These are phyloP conservation scores for Cryptococcus deneoformans DNA, from an alignment of 1,284 basidiomycete species.

Conservation along the genomic window DNA sequence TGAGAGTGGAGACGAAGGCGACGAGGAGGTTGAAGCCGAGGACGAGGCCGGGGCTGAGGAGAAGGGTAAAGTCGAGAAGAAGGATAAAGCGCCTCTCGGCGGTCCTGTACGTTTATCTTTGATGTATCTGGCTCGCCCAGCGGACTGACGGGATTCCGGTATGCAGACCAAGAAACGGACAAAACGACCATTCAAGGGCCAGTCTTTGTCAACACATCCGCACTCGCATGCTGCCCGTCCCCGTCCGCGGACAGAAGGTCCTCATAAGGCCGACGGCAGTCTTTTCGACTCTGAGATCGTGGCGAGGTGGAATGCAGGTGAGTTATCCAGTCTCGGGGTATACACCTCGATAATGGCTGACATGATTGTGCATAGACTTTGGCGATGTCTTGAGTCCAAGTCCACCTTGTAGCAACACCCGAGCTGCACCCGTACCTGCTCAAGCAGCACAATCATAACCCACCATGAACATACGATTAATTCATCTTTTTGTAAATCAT, in stretches of 20 bases:
- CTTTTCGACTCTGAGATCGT: slow-evolving; percentile 39
- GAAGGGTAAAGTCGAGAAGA: slow-evolving; percentile 6
- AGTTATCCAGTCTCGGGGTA: background rate
- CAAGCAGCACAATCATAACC: background rate
- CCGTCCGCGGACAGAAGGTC: background rate
- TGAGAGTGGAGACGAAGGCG: background rate
- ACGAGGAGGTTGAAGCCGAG: background rate
- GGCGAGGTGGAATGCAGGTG: slow-evolving; percentile 39
- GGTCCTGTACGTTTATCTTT: background rate
- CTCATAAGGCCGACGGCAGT: background rate
- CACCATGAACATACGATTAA: background rate
- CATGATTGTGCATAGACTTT: slow-evolving; percentile 21
- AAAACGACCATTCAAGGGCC: background rate
- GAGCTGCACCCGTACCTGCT: slow-evolving; percentile 4
- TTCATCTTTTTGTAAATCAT: too few relatives aligned
- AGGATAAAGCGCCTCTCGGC: slow-evolving; percentile 2
- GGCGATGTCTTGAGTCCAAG: slow-evolving; percentile 29
- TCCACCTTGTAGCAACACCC: background rate
- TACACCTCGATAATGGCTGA: background rate
- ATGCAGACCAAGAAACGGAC: background rate
- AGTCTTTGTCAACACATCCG: too few relatives aligned
- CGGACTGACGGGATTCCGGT: background rate
- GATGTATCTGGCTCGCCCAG: background rate
- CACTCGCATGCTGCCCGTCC: too few relatives aligned
- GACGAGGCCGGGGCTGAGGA: background rate